Percentiles rank a stretch among this genome's conserved stretches.
Conservation (phyloP, 2,329 filamentous ascomycete species). For the Curvularia sp. region DNA sequence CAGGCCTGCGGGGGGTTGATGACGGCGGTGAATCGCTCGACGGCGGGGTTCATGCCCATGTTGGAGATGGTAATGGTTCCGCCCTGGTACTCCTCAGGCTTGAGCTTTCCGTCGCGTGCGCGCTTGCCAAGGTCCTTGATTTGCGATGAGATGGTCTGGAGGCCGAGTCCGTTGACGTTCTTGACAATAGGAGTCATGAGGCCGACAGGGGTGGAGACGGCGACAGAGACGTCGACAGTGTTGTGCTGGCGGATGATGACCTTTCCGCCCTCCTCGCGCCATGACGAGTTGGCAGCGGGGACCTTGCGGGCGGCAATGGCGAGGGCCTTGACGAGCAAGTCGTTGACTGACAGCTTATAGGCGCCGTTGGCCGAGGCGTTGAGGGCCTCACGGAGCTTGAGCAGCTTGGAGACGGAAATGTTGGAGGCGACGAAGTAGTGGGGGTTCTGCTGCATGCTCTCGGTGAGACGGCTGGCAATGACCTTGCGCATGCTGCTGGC, state of each 20-base stretch:
- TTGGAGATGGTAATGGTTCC: slow-evolving; percentile 99
- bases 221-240: slow-evolving; percentile 92
- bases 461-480: slow-evolving; percentile 86
- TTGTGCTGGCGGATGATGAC: slow-evolving; percentile 89
- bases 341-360: slow-evolving; percentile 99
- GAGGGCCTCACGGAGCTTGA: slow-evolving; percentile 93
- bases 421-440: slow-evolving; percentile 96
- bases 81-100: slow-evolving; percentile 99
- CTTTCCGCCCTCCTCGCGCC: slow-evolving; percentile 78
- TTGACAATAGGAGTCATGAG: slow-evolving; percentile 98
- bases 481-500: slow-evolving; percentile 96
- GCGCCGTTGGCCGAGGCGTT: slow-evolving; percentile 88
- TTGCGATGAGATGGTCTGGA: slow-evolving; percentile 83
- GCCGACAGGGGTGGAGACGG: slow-evolving; percentile 88
- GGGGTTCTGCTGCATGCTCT: slow-evolving; percentile 92
- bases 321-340: slow-evolving; percentile 98
- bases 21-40: slow-evolving; percentile 96
- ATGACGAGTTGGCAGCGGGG: slow-evolving; percentile 93
- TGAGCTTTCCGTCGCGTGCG: slow-evolving; percentile 95
- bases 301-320: slow-evolving; percentile 90
- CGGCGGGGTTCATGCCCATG: slow-evolving; percentile 99
- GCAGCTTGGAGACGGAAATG: slow-evolving; percentile 91
- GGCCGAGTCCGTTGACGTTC: slow-evolving; percentile 83
- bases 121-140: slow-evolving; percentile 98
- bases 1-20: slow-evolving; percentile 98